Base-by-base conservation (phyloP, 2,329 filamentous ascomycete species). In the Aureobasidium sp. region DNA sequence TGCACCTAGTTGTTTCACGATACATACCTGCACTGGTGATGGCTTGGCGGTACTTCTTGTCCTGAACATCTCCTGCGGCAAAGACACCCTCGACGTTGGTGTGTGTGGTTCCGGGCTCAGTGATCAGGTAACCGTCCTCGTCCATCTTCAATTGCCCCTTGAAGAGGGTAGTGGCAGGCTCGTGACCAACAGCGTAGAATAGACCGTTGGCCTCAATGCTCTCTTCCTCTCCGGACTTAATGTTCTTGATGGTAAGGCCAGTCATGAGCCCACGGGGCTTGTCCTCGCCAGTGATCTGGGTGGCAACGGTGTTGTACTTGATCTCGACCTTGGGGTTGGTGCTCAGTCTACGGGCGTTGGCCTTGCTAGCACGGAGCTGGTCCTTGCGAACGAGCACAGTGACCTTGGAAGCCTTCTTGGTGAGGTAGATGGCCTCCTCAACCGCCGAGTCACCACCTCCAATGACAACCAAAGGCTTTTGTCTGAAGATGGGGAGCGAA, bases 141-240 rank as follows among this genome's bases (percentile, higher is more conserved):
- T 99, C 95, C 70, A 88, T 89, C 65, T 94, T 83, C 64, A 99
- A 71, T 79, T 97, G 91, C 58, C 85, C 91, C 83, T 94, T 95
- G 77, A 99, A 88, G 44, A 99, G 81, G n/a, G 77, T 71, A 0
- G 91, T 97, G 53, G 94, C 95, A 14, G 94, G 94, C 74, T 97
- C 93, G 78, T 99, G 94, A 27, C 94, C 94, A 59, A 99, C 88
- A 70, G 95, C 94, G 76, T 99, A 99, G 78, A 99, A 99, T 27
- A 99, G 82, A 31, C 94, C 94, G 75, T 89, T 96, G 56, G 93
- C 93, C 68, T 91, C 86, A 53, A 97, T 79, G n/a, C 87, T 87
- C 81, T 96, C 89, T 74, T 89, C 84, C 73, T 86, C 78, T 64
- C 90, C 91, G 24, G 86, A 89, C 70, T 81, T 78, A 63, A 85